Base-by-base conservation (phyloP, 176 grass and related monocot species). In the Rhipidocladum racemiflorum region DNA sequence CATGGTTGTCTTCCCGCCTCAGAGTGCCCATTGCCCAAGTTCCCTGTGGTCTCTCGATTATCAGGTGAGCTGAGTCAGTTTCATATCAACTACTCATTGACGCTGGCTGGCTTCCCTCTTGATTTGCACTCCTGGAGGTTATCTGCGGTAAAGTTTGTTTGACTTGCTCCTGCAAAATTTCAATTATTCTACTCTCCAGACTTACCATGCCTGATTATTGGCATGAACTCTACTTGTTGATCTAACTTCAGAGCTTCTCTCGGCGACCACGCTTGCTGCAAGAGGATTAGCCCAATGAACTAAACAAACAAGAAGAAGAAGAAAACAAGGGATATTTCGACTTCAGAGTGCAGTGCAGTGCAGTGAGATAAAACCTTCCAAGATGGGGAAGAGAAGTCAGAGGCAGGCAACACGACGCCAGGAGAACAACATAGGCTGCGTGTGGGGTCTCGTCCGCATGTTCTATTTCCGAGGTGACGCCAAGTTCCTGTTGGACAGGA, bases 371-470 rank as follows among this genome's bases (percentile, higher is more conserved):
- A 69, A 50, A 30, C 10, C 56, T 42, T 1, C n/a, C 28, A 83
- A 29, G 65, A 97, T 97, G 95, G 90, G 80, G 6, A 97, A 91
- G 81, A 89, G 40, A 66, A 84, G 48, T 12, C 77, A 75, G 18
- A 89, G 20, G 35, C 65, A 28, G 30, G 43, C 86, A 44, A 32
- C 27, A 1, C 65, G 72, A 16, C 64, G 30, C 27, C 76, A 86
- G 79, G 45, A 85, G 60, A 74, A 46, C 67, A 94, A 69, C 38
- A 36, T 74, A 13, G 90, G 95, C 21, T 97, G 95, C 74, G 86
- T 95, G 70, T 81, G 91, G 86, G 85, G 96, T 44, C 77, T 99
- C 70, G 90, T 99, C 80, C 80, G 77, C 68, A 86, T 99, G 74
- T 87, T 99, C 77, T 83, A 93, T 75, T 93, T 89, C 83, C 75